Evolutionary conservation across 2,329 filamentous ascomycete species (phyloP), one percentile per base, ranked within the genome.

Genomic region (Metarhizium humberi): DNA sequence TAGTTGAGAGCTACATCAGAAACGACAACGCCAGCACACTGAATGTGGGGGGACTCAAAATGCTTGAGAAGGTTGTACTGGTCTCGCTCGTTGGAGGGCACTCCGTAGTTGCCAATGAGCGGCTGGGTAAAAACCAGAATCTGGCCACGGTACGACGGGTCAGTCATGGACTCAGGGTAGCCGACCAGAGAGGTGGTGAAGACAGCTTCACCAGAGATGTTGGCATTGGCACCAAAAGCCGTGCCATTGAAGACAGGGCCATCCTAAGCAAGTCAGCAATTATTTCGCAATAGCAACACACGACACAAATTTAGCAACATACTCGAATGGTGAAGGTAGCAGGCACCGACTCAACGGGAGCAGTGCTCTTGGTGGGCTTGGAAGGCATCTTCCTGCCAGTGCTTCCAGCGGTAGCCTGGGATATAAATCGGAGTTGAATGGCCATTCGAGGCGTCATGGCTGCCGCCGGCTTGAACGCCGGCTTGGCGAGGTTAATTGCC

Each of bases 101-200:
- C 92, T 65, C 94, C 94, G 71, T 99, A 99, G 81, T 99, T 99
- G 69, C 94, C 94, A 67, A 99, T 96, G 63, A 99, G 78, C 40
- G 94, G 94, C 72, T 96, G 92, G 62, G 94, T 99, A 79, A 97
- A 96, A 73, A 97, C 92, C 64, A 99, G 80, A 63, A 99, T 97
- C 78, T 99, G 94, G 63, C 94, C 88, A 62, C 88, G 87, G 76
- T 92, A 92, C 20, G 88, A 92, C 53, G 88, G 88, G 66, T 92
- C 88, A 66, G 88, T 92, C 80, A 92, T 85, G 50, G 88, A 96
- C 78, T 99, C 94, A 63, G 94, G 94, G 73, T 99, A 99, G 66
- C 94, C 94, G 57, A 99, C 94, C 55, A 97, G 85, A 29, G 92
- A 96, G 58, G 94, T 97, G 59, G 94, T 97, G 79, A 99, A 99